Evolutionary conservation across 768 basidiomycete genomes (phyloP).

Genomic region (Gloeostereum incarnatum): DNA sequence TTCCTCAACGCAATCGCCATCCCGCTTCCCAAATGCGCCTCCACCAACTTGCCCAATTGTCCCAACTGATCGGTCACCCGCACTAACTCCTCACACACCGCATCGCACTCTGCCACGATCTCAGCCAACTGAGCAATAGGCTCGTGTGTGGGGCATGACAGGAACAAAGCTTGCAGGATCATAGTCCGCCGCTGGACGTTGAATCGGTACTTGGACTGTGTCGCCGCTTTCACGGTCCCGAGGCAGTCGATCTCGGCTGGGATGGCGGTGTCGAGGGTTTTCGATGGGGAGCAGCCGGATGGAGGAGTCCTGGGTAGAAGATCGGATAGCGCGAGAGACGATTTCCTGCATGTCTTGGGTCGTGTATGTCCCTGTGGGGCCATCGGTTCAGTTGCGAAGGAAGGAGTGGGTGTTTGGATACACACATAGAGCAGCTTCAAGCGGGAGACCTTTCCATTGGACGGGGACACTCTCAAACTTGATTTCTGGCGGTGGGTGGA

Average conservation of each 20-base stretch:
- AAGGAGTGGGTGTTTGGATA: constrained; percentile 6
- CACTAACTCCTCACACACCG: constrained; percentile 46
- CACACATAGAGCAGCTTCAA: constrained; percentile 58
- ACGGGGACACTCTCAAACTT: constrained; percentile 50
- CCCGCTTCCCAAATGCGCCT: constrained; percentile 67
- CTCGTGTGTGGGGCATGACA: constrained; percentile 31
- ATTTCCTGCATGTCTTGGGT: constrained; percentile 55
- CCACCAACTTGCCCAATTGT: constrained; percentile 51
- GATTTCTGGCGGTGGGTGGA: constrained; percentile 40
- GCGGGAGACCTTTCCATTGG: constrained; percentile 56
- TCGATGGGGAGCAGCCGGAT: constrained; percentile 60
- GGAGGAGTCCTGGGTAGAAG: constrained; percentile 59
- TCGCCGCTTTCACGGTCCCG: constrained; percentile 35
- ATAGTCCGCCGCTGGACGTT: constrained; percentile 58
- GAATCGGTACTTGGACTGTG: constrained; percentile 62
- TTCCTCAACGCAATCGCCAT: constrained; percentile 71
- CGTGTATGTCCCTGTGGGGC: constrained; percentile 44
- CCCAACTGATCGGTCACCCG: constrained; percentile 51
- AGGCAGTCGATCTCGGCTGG: constrained; percentile 53
- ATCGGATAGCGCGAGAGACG: constrained; percentile 63
- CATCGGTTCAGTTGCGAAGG: not conserved
- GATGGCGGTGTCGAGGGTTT: constrained; percentile 47
- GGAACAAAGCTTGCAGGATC: constrained; percentile 61
- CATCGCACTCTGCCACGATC: constrained; percentile 48
- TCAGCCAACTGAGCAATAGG: constrained; percentile 50